Evolutionary conservation across 2,329 filamentous ascomycete genomes (phyloP).

Genomic region (Aspergillus sp.): DNA sequence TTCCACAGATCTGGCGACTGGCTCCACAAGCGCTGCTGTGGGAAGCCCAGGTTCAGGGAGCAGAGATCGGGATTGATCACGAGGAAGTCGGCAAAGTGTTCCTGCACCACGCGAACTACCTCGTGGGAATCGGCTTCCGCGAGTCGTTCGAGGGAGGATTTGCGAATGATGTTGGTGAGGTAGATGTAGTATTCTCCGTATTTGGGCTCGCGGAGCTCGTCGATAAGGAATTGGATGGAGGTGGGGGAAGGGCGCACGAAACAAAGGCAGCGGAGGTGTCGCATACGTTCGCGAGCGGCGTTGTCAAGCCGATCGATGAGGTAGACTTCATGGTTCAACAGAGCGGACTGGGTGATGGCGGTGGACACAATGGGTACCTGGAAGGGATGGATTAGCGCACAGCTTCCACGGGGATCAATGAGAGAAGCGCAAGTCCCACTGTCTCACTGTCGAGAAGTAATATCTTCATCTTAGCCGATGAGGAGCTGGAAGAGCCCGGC

Average conservation of each 20-base stretch:
- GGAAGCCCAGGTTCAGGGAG: conserved; percentile 72
- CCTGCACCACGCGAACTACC: conserved; percentile 89
- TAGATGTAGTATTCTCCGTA: conserved; percentile 98
- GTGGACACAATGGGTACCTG: conserved; percentile 88
- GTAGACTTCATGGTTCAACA: conserved; percentile 96
- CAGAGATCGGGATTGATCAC: conserved; percentile 95
- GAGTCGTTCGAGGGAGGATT: conserved; percentile 88
- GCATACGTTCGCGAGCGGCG: conserved; percentile 89
- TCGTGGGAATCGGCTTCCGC: conserved; percentile 98
- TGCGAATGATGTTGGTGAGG: conserved; percentile 97
- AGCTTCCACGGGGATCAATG: not conserved
- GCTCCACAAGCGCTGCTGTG: conserved; percentile 77
- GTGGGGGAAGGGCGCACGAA: conserved; percentile 90
- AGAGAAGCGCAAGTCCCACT: conserved; percentile 53
- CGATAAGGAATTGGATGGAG: conserved; percentile 89
- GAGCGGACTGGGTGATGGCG: conserved; percentile 89
- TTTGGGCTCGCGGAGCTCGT: conserved; percentile 92
- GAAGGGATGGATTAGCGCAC: conserved; percentile 21
- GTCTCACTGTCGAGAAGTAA: conserved; percentile 91
- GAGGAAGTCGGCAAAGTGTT: conserved; percentile 94
- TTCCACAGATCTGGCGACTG: conserved; percentile 86
- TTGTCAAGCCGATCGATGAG: conserved; percentile 96
- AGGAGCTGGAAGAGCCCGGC: conserved; percentile 60
- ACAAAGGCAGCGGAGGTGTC: conserved; percentile 89
- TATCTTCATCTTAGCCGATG: conserved; percentile 95